phyloP scores from a whole-genome alignment of 2,329 filamentous ascomycete species.

The Exophiala sp. region DNA sequence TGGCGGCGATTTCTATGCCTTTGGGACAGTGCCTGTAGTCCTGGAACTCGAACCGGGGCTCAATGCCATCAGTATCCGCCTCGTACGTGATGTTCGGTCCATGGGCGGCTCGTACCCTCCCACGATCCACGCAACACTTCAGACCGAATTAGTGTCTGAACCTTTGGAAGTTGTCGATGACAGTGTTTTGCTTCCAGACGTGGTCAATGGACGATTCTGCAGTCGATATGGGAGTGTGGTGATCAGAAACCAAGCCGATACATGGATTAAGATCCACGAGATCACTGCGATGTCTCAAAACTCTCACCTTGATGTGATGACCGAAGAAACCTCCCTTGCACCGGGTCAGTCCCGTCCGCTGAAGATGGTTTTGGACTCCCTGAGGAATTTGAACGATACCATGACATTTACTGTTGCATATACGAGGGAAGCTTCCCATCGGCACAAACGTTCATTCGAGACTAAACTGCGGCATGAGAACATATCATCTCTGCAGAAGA shows the following conservation, averaged over 20 bases:
- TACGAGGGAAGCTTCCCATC: not conserved
- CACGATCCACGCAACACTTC: slow-evolving; percentile 42
- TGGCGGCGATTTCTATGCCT: slow-evolving; percentile 57
- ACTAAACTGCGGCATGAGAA: slow-evolving; percentile 24
- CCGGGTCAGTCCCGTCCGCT: slow-evolving; percentile 37
- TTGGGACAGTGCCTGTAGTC: slow-evolving; percentile 49
- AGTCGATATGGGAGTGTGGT: slow-evolving; percentile 38
- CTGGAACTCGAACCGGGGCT: slow-evolving; percentile 48
- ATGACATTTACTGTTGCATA: slow-evolving; percentile 11
- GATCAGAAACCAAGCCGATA: slow-evolving; percentile 16
- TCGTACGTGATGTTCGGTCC: slow-evolving; percentile 55
- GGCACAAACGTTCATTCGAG: slow-evolving; percentile 20
- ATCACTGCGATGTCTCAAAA: not conserved
- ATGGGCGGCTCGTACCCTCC: slow-evolving; percentile 52
- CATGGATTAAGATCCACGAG: slow-evolving; percentile 13
- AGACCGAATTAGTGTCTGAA: slow-evolving; percentile 31
- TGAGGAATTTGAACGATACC: not conserved
- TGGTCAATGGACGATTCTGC: slow-evolving; percentile 47
- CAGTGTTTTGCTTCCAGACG: slow-evolving; percentile 49
- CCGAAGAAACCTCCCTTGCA: slow-evolving; percentile 15
- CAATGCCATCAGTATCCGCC: slow-evolving; percentile 52
- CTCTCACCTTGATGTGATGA: slow-evolving; percentile 2
- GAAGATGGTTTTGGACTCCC: slow-evolving; percentile 8
- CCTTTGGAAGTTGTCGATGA: slow-evolving; percentile 32
- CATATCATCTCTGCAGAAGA: slow-evolving; percentile 47